phyloP scores from a whole-genome alignment of 768 basidiomycete genomes.

The Podaxis sp. region DNA sequence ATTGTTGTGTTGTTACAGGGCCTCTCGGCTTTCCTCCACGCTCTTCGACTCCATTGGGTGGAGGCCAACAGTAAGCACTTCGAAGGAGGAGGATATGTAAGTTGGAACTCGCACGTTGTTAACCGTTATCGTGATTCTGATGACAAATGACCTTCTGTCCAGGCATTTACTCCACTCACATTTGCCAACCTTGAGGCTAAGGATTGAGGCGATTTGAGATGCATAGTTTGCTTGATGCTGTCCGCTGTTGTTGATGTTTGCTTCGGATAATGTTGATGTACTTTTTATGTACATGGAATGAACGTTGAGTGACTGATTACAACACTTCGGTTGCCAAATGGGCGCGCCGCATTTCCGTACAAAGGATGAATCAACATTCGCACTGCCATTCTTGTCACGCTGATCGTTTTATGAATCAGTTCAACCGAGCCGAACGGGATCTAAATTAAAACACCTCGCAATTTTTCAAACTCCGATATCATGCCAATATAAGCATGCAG shows the following conservation, averaged over 20 bases:
- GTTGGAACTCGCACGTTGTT: conserved; percentile 31
- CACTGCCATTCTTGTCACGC: conserved; percentile 6
- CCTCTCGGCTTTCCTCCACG: conserved; percentile 93
- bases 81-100: conserved; percentile 84
- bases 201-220: conserved; percentile 27
- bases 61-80: conserved; percentile 98
- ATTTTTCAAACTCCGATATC: conserved; percentile 42
- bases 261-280: conserved; percentile 1
- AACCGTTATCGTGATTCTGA: conserved; percentile 24
- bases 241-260: not conserved
- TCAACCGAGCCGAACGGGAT: conserved; percentile 11
- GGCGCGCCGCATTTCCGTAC: not conserved
- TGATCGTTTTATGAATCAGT: conserved; percentile 11
- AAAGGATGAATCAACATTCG: not conserved
- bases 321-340: not conserved
- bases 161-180: conserved; percentile 51
- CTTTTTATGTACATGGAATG: conserved; percentile 4
- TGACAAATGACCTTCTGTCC: conserved; percentile 20
- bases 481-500: conserved; percentile 29
- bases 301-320: conserved; percentile 4
- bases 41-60: conserved; percentile 96
- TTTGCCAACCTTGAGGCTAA: conserved; percentile 42
- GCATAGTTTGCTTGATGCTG: not conserved
- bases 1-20: conserved; percentile 51
- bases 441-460: conserved; percentile 18